These are phyloP conservation scores for Tuber microsphaerosporum DNA, from an alignment of 495 filamentous ascomycete genomes.

Conservation along the genomic window DNA sequence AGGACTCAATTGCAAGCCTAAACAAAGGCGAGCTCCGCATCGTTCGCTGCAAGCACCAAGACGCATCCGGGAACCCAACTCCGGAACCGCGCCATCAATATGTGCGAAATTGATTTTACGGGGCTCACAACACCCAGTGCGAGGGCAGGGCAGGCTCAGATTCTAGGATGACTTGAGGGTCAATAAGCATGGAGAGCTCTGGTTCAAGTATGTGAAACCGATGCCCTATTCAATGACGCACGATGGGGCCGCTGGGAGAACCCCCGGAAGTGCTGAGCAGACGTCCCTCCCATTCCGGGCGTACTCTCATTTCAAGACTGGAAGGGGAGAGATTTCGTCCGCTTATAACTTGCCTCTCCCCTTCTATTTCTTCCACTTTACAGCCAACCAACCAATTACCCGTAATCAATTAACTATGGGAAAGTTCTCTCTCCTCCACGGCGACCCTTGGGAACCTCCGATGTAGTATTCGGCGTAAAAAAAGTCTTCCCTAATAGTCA, in stretches of 20 bases:
- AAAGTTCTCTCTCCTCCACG: slow-evolving; percentile 63
- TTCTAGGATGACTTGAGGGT: slow-evolving; percentile 69
- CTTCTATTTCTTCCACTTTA: slow-evolving; percentile 13
- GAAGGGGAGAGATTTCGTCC: slow-evolving; percentile 75
- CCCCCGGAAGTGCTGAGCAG: slow-evolving; percentile 63
- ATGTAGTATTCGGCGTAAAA: slow-evolving; percentile 86
- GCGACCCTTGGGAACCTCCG: slow-evolving; percentile 85
- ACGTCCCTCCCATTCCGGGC: slow-evolving; percentile 75
- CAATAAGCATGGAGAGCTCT: slow-evolving; percentile 66
- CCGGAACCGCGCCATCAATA: slow-evolving; percentile 68
- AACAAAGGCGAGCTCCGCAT: slow-evolving; percentile 64
- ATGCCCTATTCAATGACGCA: slow-evolving; percentile 85
- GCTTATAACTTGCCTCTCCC: slow-evolving; percentile 65
- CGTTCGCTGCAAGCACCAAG: slow-evolving; percentile 55
- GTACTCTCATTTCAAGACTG: slow-evolving; percentile 95
- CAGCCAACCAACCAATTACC: slow-evolving; percentile 1
- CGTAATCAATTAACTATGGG: slow-evolving; percentile 39
- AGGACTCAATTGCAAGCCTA: slow-evolving; percentile 65
- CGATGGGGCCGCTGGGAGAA: slow-evolving; percentile 82
- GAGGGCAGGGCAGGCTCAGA: slow-evolving; percentile 61
- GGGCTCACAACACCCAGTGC: slow-evolving; percentile 86
- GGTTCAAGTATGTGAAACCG: slow-evolving; percentile 81
- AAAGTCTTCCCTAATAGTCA: slow-evolving; percentile 67
- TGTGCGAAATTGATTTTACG: slow-evolving; percentile 86
- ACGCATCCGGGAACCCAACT: slow-evolving; percentile 62